Evolutionary conservation across 75 land plant genomes (phyloP), one percentile per base, ranked within the genome.

Genomic region (Pinus tabuliformis): DNA sequence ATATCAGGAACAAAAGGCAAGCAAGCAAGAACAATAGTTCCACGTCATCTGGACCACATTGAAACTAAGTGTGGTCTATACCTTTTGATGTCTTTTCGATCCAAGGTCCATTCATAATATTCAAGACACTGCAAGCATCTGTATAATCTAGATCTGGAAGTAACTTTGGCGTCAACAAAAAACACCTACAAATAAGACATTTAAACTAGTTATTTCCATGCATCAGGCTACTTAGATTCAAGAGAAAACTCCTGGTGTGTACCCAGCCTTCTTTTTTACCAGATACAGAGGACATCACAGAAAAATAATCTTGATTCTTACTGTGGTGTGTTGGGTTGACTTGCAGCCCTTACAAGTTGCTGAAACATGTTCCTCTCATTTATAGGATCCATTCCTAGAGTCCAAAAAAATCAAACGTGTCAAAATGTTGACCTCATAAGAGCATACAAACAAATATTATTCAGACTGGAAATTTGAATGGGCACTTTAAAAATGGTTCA

Each of bases 321-420:
- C 99, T 97, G 99, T 56, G 99, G 99, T 26, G 99, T 97, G 75
- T 90, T 93, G 20, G 88, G 91, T 78, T 93, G 97, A 81, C 99
- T 97, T 20, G 99, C 96, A 64, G 99, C 96, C 78, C 92, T 88
- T 22, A 95, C 99, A 65, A 97, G 88, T 75, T 97, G 99, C 78
- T 97, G 99, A 73, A 97, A 97, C 99, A 97, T 97, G 72, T 95
- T 97, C 62, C 99, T 90, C 75, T 97, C 99, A 78, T 97, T 97
- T 62, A 93, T 83, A 1, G 98, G 98, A 60, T 97, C 99, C 99
- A 97, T 97, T 62, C 99, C 99, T 97, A 83, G 28, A 42, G 45
- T 15, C 62, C 21, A 70, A 3, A 78, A n/a, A 45, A 18, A 20
- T 26, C 24, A 49, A 71, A n/a, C 9, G 33, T 6, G n/a, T 11